A percentile compares a stretch with the other conserved stretches of the same genome.
Evolutionary conservation across 768 basidiomycete species (phyloP).

Genomic region (Trichaptum fuscoviolaceum): DNA sequence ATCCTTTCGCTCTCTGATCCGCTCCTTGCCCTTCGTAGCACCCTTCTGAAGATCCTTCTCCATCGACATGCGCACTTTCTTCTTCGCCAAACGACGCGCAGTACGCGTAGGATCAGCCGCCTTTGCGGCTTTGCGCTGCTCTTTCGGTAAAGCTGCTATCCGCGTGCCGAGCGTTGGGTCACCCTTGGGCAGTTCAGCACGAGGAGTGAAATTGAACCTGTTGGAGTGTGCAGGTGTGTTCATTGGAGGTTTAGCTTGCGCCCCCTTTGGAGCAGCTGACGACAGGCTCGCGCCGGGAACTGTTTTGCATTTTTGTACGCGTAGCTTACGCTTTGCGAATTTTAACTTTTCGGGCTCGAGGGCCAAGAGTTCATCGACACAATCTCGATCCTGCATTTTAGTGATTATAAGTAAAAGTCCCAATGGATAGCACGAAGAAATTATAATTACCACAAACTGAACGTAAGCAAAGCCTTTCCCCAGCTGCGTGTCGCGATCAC

Average conservation of each 20-base stretch:
- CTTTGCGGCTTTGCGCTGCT: slow-evolving; percentile 82
- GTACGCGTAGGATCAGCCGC: slow-evolving; percentile 73
- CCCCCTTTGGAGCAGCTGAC: slow-evolving; percentile 20
- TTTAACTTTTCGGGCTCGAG: slow-evolving; percentile 73
- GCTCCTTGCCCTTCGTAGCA: not conserved
- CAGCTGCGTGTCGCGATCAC: slow-evolving; percentile 87
- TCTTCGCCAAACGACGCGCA: slow-evolving; percentile 84
- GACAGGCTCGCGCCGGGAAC: slow-evolving; percentile 33
- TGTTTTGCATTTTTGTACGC: slow-evolving; percentile 89
- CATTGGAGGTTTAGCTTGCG: slow-evolving; percentile 16
- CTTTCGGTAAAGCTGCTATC: slow-evolving; percentile 72
- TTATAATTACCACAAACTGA: slow-evolving; percentile 65
- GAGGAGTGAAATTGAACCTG: slow-evolving; percentile 9
- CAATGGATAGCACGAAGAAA: slow-evolving; percentile 5
- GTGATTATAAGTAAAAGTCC: not conserved
- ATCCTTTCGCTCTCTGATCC: slow-evolving; percentile 3
- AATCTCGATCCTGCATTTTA: slow-evolving; percentile 67
- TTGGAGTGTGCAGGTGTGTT: slow-evolving; percentile 14
- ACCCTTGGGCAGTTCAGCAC: slow-evolving; percentile 56
- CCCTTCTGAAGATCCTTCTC: slow-evolving; percentile 25
- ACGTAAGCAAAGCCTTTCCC: slow-evolving; percentile 97
- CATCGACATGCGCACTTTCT: slow-evolving; percentile 63
- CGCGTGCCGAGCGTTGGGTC: slow-evolving; percentile 78
- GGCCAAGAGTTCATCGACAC: slow-evolving; percentile 89
- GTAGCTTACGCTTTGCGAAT: slow-evolving; percentile 88